phyloP scores from a whole-genome alignment of 352 stramenopile genomes.

The Phytophthora tentaculata region DNA sequence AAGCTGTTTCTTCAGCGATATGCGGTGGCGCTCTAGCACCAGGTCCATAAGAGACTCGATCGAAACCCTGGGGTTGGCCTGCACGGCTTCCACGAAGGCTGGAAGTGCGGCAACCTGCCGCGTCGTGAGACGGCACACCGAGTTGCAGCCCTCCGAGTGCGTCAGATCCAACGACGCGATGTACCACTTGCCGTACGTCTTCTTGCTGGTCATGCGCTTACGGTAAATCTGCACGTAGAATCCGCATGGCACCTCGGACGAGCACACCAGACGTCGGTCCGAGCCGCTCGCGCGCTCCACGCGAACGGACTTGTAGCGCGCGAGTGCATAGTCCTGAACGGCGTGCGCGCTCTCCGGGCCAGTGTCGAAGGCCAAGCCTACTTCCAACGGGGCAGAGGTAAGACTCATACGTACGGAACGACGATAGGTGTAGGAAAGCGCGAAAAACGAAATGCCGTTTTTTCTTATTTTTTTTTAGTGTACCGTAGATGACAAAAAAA shows the following conservation, averaged over 20 bases:
- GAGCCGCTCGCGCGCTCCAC: slow-evolving; percentile 34
- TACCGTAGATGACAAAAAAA: too few species aligned
- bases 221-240: slow-evolving; percentile 47
- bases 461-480: neutral
- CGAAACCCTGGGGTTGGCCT: slow-evolving; percentile 20
- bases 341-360: slow-evolving; percentile 29
- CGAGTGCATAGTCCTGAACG: slow-evolving; percentile 43
- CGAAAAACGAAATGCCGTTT: neutral
- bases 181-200: slow-evolving; percentile 44
- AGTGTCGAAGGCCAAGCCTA: slow-evolving; percentile 36
- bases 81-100: slow-evolving; percentile 27
- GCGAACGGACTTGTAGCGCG: slow-evolving; percentile 29
- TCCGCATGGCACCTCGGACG: slow-evolving; percentile 24
- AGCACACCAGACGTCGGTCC: slow-evolving; percentile 35
- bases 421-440: slow-evolving; percentile 9
- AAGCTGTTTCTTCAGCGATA: slow-evolving; percentile 31
- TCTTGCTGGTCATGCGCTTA: slow-evolving; percentile 33
- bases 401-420: slow-evolving; percentile 22
- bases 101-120: slow-evolving; percentile 36
- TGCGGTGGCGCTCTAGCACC: slow-evolving; percentile 28
- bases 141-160: slow-evolving; percentile 34
- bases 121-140: slow-evolving; percentile 21
- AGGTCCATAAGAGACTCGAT: slow-evolving; percentile 23
- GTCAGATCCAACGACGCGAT: slow-evolving; percentile 32
- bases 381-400: slow-evolving; percentile 12